These are phyloP conservation scores for Debaryomyces nepalensis DNA, from an alignment of 1,139 yeast genomes.

Conservation along the genomic window DNA sequence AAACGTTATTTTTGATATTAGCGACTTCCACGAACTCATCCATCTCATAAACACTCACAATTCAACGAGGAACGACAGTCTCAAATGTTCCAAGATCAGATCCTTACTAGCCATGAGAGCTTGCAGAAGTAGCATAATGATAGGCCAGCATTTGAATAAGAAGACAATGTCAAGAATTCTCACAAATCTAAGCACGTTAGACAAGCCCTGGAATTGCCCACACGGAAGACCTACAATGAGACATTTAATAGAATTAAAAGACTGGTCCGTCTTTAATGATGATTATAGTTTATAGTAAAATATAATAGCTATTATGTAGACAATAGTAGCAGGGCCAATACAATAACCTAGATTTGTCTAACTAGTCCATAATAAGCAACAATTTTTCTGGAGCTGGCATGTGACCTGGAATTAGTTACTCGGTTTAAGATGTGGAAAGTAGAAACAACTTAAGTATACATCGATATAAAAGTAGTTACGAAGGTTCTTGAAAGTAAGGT, in stretches of 20 bases:
- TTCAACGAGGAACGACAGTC: conserved; percentile 35
- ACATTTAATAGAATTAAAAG: conserved; percentile 69
- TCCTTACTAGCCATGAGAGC: conserved; percentile 93
- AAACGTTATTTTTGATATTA: conserved; percentile 61
- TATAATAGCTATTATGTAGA: background rate
- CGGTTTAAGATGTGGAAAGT: too few relatives aligned
- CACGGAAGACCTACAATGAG: conserved; percentile 98
- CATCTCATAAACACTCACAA: conserved; percentile 50
- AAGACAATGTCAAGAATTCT: conserved; percentile 72
- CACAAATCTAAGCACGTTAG: conserved; percentile 65
- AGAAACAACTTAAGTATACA: too few relatives aligned
- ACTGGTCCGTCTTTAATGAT: conserved; percentile 48
- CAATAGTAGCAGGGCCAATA: background rate
- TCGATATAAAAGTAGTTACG: too few relatives aligned
- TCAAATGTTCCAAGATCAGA: conserved; percentile 78
- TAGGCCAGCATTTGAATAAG: conserved; percentile 69
- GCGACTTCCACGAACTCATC: conserved; percentile 79
- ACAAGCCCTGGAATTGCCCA: conserved; percentile 99
- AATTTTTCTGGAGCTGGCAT: background rate
- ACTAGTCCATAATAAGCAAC: background rate
- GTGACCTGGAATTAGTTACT: conserved; percentile 1
- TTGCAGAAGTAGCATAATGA: conserved; percentile 91
- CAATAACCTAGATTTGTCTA: background rate
- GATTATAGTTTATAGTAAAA: conserved; percentile 32
- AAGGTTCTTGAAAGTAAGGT: too few relatives aligned